phyloP scores from a whole-genome alignment of 305 asterid species.

The Nicotiana rustica region DNA sequence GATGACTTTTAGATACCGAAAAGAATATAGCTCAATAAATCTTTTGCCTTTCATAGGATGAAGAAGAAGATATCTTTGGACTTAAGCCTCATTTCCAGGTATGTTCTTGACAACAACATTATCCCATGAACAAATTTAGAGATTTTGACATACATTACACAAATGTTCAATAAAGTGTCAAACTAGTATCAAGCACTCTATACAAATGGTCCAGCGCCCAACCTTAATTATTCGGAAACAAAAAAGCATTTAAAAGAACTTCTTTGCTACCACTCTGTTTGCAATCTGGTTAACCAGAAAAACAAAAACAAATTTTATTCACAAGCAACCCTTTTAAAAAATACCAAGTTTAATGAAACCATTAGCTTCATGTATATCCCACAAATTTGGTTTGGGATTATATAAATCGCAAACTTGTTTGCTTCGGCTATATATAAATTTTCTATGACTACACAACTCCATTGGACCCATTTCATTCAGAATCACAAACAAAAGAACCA shows the following conservation, averaged over 20 bases:
- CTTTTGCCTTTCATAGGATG: neutral
- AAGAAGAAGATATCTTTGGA: no score
- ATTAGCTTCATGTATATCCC: neutral
- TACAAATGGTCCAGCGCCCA: neutral
- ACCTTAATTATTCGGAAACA: neutral
- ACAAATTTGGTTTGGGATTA: neutral
- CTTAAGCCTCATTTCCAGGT: neutral
- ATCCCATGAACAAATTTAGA: conserved; percentile 1
- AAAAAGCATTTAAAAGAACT: neutral
- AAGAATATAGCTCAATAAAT: conserved; percentile 8
- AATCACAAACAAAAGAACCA: neutral
- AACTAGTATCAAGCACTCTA: neutral
- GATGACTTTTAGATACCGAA: neutral
- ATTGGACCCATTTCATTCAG: neutral
- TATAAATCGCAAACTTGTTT: neutral
- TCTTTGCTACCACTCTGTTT: neutral
- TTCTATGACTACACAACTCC: neutral
- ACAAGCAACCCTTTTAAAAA: neutral
- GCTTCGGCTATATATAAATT: neutral
- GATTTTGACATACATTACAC: neutral
- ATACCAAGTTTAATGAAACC: neutral
- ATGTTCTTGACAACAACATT: neutral
- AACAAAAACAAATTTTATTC: conserved; percentile 18
- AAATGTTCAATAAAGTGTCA: neutral
- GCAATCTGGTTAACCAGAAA: neutral